Evolutionary conservation across 106 monocot species (phyloP), one percentile per base, ranked within the genome.

Genomic region (Xerophyta viscosa): DNA sequence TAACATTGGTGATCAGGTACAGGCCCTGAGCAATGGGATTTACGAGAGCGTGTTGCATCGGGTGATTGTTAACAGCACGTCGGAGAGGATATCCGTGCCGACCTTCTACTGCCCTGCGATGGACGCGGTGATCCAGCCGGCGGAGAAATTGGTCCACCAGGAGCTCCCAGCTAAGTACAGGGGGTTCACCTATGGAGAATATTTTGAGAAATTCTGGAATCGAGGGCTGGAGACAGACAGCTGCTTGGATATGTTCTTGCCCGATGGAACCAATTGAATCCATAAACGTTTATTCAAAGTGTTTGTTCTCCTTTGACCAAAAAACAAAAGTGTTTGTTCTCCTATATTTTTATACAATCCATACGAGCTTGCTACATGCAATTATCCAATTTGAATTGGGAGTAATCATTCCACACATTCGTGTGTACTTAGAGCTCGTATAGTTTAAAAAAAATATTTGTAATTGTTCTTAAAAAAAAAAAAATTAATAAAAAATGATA

Each of bases 11-110:
- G 65, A 72, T 31, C 72, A 72, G 37, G 58, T 65, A 19, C 20
- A 50, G 70, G 70, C 37, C 3, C 56, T 71, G 0, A 71, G 71
- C 56, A 71, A 71, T 13, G 63, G 48, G 13, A 20, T 33, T 1
- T 70, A 70, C 70, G 54, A 70, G 37, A 70, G 62, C 25, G 62
- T 70, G 18, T 56, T 71, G 3, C 63, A 71, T 41, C 31, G 71
- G n/a, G 71, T 56, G 0, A 41, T 71, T 0, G 71, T 71, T 20
- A 71, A 71, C 57, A 48, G 56, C 14, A 29, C 29, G 6, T 48
- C 13, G 27, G 71, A 71, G 29, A 63, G 71, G 56, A 43, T 71
- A 2, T 71, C 71, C 0, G 31, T 71, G 9, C 56, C 71, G 13
- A 71, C 63, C 2, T 71, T 71, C 33, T 71, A 71, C 50, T 48